Conservation (phyloP, 2,329 filamentous ascomycete genomes). For the Mariannaea sp. region DNA sequence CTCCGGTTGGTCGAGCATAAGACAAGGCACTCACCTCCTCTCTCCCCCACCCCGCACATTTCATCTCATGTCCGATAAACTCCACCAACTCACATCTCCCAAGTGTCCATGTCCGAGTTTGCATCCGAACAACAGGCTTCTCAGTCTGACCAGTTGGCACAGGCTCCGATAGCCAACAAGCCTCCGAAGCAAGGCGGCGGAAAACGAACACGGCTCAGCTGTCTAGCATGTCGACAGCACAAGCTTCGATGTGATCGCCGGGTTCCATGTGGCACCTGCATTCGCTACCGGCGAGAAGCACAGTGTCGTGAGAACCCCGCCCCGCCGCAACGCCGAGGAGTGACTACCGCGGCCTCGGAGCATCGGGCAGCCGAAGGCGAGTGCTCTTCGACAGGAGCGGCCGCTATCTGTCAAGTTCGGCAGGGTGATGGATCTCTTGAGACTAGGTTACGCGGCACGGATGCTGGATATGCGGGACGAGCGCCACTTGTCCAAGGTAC, state of each 20-base stretch:
- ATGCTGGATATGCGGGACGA: background rate
- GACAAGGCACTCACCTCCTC: no score
- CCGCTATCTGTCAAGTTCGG: background rate
- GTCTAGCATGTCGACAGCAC: slow-evolving; percentile 40
- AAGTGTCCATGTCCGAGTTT: no score
- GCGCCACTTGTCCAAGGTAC: background rate
- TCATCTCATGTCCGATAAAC: no score
- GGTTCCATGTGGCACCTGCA: slow-evolving; percentile 40
- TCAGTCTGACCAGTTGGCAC: background rate
- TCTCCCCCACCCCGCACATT: no score
- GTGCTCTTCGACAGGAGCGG: no score
- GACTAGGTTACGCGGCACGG: background rate
- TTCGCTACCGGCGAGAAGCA: slow-evolving; percentile 38
- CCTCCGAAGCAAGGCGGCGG: slow-evolving; percentile 11
- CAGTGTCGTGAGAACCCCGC: slow-evolving; percentile 39
- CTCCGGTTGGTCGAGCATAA: no score
- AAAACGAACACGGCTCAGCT: slow-evolving; percentile 33
- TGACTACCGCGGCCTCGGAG: no score
- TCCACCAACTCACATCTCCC: no score
- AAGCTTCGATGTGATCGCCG: slow-evolving; percentile 41
- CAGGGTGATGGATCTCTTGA: background rate
- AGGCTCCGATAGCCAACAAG: background rate
- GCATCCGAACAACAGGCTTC: no score
- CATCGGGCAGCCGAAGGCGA: background rate
- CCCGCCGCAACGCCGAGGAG: background rate